Conservation (phyloP, 345 rosid species). For the Dimocarpus longan region DNA sequence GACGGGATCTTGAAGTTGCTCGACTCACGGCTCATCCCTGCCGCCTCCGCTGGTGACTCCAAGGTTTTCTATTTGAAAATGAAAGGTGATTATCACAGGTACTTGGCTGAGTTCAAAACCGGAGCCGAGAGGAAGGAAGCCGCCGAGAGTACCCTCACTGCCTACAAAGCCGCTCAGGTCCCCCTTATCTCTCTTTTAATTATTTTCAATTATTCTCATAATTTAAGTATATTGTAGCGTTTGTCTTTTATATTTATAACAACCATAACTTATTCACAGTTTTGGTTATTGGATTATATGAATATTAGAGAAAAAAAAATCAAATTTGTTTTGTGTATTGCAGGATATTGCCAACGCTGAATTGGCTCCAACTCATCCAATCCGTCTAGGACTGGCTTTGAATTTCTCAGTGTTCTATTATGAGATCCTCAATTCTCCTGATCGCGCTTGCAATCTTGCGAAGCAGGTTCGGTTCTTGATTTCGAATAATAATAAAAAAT, state of each 20-base stretch:
- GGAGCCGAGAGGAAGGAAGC: slow-evolving; percentile 88
- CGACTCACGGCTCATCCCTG: slow-evolving; percentile 69
- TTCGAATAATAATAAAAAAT: too few species aligned
- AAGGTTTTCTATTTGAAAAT: slow-evolving; percentile 88
- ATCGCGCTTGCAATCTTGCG: slow-evolving; percentile 92
- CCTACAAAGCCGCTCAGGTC: slow-evolving; percentile 94
- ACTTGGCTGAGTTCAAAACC: slow-evolving; percentile 83
- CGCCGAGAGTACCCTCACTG: slow-evolving; percentile 79
- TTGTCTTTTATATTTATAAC: too few species aligned
- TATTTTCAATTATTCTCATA: too few species aligned
- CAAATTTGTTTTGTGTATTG: background rate
- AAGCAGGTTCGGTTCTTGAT: slow-evolving; percentile 56
- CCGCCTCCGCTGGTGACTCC: slow-evolving; percentile 73
- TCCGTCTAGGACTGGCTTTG: slow-evolving; percentile 86
- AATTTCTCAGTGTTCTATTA: slow-evolving; percentile 93
- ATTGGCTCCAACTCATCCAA: slow-evolving; percentile 88
- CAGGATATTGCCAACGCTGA: slow-evolving; percentile 89
- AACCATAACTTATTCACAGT: too few species aligned
- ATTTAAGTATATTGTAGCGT: too few species aligned
- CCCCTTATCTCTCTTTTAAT: too few species aligned
- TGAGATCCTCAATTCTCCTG: slow-evolving; percentile 90
- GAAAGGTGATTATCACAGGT: slow-evolving; percentile 93
- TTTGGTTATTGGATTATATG: too few species aligned
- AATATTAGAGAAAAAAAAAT: too few species aligned
- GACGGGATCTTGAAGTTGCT: slow-evolving; percentile 84